phyloP scores from a whole-genome alignment of 805 yeast species.

The Groenewaldozyma salmanticensis region DNA sequence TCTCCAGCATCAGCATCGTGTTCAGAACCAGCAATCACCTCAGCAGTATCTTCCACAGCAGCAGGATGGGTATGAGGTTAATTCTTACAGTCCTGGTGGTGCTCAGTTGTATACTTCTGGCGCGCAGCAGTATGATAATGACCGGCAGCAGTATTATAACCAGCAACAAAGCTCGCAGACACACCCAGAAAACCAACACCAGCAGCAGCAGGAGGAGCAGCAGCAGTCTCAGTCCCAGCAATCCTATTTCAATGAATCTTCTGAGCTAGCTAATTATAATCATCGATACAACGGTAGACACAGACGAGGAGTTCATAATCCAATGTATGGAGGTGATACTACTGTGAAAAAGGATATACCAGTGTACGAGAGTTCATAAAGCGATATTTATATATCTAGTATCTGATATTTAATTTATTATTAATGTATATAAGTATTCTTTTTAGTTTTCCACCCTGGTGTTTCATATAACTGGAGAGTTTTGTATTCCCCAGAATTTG shows the following conservation, averaged over 20 bases:
- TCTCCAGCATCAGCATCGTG: neutral
- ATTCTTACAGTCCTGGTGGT: no score
- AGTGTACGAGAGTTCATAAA: no score
- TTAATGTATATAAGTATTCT: no score
- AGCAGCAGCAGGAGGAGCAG: neutral
- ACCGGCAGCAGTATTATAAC: neutral
- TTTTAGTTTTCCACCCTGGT: no score
- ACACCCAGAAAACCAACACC: neutral
- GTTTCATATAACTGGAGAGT: no score
- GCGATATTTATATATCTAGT: no score
- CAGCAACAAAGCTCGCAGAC: no score
- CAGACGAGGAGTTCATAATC: neutral
- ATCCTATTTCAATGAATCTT: neutral
- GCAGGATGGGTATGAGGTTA: no score
- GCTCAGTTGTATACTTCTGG: neutral
- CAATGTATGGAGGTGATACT: neutral
- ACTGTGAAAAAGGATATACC: neutral
- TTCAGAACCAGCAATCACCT: neutral
- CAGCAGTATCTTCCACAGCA: no score
- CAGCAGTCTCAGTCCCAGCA: neutral
- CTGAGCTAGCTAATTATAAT: neutral
- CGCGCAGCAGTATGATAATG: neutral
- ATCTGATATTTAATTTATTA: no score
- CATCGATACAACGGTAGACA: neutral
- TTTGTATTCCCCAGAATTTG: no score